Evolutionary conservation across 352 stramenopile species (phyloP).

Genomic region (Phytophthora foliorum): DNA sequence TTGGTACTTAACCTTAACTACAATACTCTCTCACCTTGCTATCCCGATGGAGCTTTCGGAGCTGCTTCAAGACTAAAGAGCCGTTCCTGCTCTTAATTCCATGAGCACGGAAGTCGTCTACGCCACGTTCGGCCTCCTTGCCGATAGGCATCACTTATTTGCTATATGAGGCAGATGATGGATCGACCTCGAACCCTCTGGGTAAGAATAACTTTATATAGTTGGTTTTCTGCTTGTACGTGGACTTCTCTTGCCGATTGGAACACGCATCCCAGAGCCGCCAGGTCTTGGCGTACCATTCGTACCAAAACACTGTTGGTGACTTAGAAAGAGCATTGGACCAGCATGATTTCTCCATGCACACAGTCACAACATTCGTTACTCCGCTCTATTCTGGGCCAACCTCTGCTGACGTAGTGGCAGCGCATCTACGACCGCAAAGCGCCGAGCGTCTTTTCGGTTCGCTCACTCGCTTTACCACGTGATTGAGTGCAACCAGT

Average conservation of each 20-base stretch:
- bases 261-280: slow-evolving; percentile 11
- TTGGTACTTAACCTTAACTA: too few species aligned
- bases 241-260: slow-evolving; percentile 10
- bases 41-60: slow-evolving; percentile 1
- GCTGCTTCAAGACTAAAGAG: slow-evolving; percentile 7
- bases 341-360: background rate
- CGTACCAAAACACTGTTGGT: slow-evolving; percentile 6
- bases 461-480: background rate
- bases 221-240: slow-evolving; percentile 8
- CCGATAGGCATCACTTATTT: background rate
- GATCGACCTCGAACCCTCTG: slow-evolving; percentile 5
- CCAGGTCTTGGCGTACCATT: slow-evolving; percentile 12
- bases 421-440: too few species aligned
- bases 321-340: background rate
- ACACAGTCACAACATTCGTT: too few species aligned
- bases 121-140: slow-evolving; percentile 1
- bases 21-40: slow-evolving; percentile 1
- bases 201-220: slow-evolving; percentile 21
- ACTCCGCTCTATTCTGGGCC: too few species aligned
- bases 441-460: slow-evolving; percentile 3
- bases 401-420: too few species aligned
- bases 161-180: background rate
- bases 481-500: slow-evolving; percentile 13
- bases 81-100: slow-evolving; percentile 14
- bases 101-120: background rate